Percentiles rank a stretch among this genome's conserved stretches.
Conservation (phyloP, 1,139 yeast species). For the Entelexis paramagnoliae region DNA sequence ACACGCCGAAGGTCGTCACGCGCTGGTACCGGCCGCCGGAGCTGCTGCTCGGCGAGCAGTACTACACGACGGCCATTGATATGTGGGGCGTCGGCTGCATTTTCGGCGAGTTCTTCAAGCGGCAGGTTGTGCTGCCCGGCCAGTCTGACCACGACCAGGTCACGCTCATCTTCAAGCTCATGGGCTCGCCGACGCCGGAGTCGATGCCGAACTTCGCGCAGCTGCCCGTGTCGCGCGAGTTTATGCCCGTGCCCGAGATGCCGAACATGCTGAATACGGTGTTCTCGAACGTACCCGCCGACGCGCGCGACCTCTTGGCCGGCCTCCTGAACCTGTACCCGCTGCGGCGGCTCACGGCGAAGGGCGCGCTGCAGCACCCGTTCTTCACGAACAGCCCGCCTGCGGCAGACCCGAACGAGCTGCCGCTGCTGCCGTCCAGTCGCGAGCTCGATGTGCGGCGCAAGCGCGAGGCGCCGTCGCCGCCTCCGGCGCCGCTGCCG, state of each 20-base stretch:
- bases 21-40: constrained; percentile 98
- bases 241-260: constrained; percentile 36
- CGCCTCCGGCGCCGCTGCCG: constrained; percentile 7
- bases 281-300: constrained; percentile 35
- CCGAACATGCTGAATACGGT: constrained; percentile 44
- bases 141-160: constrained; percentile 87
- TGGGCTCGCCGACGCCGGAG: constrained; percentile 66
- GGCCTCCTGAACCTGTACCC: constrained; percentile 47
- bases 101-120: constrained; percentile 77
- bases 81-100: constrained; percentile 98
- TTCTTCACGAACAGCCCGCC: constrained; percentile 42
- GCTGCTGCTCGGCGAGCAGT: constrained; percentile 68
- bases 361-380: constrained; percentile 59
- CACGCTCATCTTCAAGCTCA: constrained; percentile 60
- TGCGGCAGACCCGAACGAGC: constrained; percentile 35
- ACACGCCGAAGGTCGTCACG: constrained; percentile 88
- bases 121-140: constrained; percentile 78
- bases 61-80: constrained; percentile 88
- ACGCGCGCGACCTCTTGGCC: constrained; percentile 28
- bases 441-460: constrained; percentile 77
- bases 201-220: constrained; percentile 56
- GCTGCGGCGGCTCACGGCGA: constrained; percentile 58
- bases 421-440: constrained; percentile 70
- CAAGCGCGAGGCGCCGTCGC: constrained; percentile 26
- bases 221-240: constrained; percentile 49